phyloP scores from a whole-genome alignment of 805 yeast genomes.

The Hanseniaspora clermontiae region DNA sequence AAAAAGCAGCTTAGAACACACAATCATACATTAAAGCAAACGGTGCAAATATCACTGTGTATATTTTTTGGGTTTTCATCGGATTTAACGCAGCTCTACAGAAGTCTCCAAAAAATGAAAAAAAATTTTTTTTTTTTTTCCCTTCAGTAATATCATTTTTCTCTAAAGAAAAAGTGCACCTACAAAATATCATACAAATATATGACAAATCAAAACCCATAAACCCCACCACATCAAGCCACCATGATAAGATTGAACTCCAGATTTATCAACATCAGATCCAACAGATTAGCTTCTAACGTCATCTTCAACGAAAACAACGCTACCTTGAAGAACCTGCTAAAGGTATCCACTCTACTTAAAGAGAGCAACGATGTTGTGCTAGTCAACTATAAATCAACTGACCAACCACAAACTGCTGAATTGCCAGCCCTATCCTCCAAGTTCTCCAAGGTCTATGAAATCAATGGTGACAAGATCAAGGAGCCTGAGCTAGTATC shows the following conservation, averaged over 20 bases:
- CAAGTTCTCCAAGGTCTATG: constrained; percentile 31
- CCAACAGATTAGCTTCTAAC: background rate
- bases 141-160: too few relatives aligned
- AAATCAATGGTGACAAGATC: constrained; percentile 48
- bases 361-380: background rate
- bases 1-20: too few relatives aligned
- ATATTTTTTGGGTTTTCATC: too few relatives aligned
- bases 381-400: background rate
- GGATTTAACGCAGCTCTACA: too few relatives aligned
- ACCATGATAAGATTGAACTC: background rate
- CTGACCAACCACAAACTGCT: background rate
- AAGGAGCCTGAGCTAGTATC: constrained; percentile 70
- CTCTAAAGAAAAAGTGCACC: too few relatives aligned
- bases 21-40: too few relatives aligned
- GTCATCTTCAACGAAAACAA: constrained; percentile 9
- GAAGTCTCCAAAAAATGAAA: too few relatives aligned
- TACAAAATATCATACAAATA: too few relatives aligned
- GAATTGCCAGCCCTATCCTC: constrained; percentile 37
- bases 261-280: background rate
- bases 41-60: too few relatives aligned
- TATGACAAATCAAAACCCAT: too few relatives aligned
- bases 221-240: background rate
- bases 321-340: background rate
- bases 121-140: too few relatives aligned
- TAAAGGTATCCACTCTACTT: background rate